Base-by-base conservation (phyloP, 768 basidiomycete genomes). In the Suillus alpinus region DNA sequence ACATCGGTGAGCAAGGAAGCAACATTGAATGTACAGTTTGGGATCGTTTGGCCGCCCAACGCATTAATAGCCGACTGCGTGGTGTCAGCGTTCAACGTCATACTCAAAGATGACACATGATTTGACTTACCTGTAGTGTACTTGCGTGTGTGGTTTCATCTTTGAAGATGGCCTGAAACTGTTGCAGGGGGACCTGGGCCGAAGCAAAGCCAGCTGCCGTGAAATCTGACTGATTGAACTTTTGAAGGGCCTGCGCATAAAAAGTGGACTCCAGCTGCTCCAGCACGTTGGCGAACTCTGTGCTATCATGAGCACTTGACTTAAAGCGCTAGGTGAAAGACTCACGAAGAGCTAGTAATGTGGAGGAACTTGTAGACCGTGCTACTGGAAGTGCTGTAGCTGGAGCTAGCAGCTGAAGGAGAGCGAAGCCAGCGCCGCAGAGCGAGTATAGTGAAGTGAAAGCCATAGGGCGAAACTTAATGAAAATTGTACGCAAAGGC, bases 281-380 rank as follows among this genome's bases (percentile, higher is more conserved):
- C 47, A 93, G 78, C 53, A 89, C 85, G 69, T 86, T 78, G 49
- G 90, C 89, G 64, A 92, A 92, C 69, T 86, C 91, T 92, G 59
- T 26, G 18, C 9, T 40, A 55, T n/a, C 23, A 12, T 55, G 16
- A 55, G 10, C 2, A 16, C 16, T 55, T 26, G 20, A 49, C 9
- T 7, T 9, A 23, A 2, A 40, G 10, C 43, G 20, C 53, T 14
- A 14, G 26, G 26, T 23, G 6, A 13, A 39, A 34, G 14, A 83
- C 87, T 66, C 74, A 89, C 88, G 78, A 71, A 86, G 78, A 31
- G 88, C 86, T 66, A 84, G 65, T 37, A 87, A 55, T 20, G 66
- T 59, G 32, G 59, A 18, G 9, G 65, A 39, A 12, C 32, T 57
- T 12, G 32, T 58, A 37, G 58, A 26, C 40, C 39, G 62, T 63